A percentile compares a stretch with the other conserved stretches of the same genome.
These are phyloP conservation scores for Cytospora piceicola DNA, from an alignment of 2,329 filamentous ascomycete genomes.

Conservation along the genomic window DNA sequence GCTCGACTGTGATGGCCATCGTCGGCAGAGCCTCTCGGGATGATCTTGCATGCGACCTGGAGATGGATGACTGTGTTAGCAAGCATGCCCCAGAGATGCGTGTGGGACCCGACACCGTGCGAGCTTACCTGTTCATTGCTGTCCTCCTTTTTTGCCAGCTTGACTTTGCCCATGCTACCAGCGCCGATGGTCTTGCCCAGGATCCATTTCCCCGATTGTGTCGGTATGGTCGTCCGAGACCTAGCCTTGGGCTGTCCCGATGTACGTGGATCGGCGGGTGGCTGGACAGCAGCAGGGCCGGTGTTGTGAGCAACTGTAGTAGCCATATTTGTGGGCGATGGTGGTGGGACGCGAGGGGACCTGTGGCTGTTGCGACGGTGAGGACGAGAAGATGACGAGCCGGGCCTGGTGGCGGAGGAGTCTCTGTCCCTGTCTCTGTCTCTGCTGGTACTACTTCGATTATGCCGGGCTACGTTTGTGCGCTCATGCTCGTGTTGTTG, in stretches of 20 bases:
- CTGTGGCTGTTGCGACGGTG: constrained; percentile 56
- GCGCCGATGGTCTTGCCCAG: constrained; percentile 96
- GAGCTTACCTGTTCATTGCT: constrained; percentile 81
- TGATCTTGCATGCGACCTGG: constrained; percentile 95
- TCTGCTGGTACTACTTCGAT: constrained; percentile 67
- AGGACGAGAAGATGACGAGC: constrained; percentile 55
- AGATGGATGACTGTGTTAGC: constrained; percentile 24
- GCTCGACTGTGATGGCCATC: constrained; percentile 73
- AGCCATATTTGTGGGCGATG: constrained; percentile 37
- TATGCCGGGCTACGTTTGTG: constrained; percentile 64
- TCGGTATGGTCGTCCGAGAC: constrained; percentile 81
- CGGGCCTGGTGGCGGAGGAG: constrained; percentile 48
- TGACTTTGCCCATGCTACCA: constrained; percentile 99
- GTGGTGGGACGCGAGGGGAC: constrained; percentile 39
- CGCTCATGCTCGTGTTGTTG: constrained; percentile 70
- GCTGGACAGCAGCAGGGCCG: constrained; percentile 55
- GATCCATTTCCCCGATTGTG: constrained; percentile 89
- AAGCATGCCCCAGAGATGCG: constrained; percentile 19
- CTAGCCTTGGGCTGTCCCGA: constrained; percentile 54
- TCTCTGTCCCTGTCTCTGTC: constrained; percentile 48
- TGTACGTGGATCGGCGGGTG: constrained; percentile 52
- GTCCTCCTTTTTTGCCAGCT: constrained; percentile 88
- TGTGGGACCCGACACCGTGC: not conserved
- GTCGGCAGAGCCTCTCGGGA: constrained; percentile 86
- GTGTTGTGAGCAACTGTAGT: constrained; percentile 52